Evolutionary conservation across 1,284 basidiomycete species (phyloP).

Genomic region (Ceratobasidium sp.): DNA sequence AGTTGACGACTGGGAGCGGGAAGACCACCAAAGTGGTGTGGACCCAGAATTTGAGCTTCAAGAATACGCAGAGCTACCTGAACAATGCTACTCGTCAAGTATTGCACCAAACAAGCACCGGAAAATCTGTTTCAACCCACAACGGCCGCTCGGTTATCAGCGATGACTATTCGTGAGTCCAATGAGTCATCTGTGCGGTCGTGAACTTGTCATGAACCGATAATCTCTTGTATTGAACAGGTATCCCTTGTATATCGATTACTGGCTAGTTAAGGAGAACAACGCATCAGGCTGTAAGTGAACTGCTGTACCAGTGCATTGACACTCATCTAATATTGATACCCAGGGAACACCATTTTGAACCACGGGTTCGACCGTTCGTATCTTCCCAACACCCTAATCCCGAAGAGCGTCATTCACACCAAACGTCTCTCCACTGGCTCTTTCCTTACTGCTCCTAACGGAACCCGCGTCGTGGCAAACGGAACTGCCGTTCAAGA

Average conservation of each 20-base stretch:
- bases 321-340: background rate
- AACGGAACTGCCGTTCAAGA: conserved; percentile 73
- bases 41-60: conserved; percentile 67
- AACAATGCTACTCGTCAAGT: conserved; percentile 67
- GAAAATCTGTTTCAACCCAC: conserved; percentile 69
- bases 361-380: conserved; percentile 78
- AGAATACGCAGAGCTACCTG: conserved; percentile 69
- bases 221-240: background rate
- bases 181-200: no score
- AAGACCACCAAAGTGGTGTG: conserved; percentile 67
- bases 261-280: conserved; percentile 61
- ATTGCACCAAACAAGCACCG: conserved; percentile 71
- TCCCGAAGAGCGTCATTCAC: conserved; percentile 68
- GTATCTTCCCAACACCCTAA: conserved; percentile 70
- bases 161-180: conserved; percentile 70
- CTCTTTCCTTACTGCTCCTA: conserved; percentile 34
- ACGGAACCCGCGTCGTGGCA: conserved; percentile 44
- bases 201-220: no score
- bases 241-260: conserved; percentile 71
- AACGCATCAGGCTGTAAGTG: conserved; percentile 66
- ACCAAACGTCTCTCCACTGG: conserved; percentile 63
- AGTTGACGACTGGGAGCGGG: conserved; percentile 71
- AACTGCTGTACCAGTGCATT: background rate
- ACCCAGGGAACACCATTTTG: conserved; percentile 59
- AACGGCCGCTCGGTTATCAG: conserved; percentile 67